A percentile compares a stretch with the other conserved stretches of the same genome.
Conservation (phyloP, 73 alveolate species). For the Paramecium sexaurelia region DNA sequence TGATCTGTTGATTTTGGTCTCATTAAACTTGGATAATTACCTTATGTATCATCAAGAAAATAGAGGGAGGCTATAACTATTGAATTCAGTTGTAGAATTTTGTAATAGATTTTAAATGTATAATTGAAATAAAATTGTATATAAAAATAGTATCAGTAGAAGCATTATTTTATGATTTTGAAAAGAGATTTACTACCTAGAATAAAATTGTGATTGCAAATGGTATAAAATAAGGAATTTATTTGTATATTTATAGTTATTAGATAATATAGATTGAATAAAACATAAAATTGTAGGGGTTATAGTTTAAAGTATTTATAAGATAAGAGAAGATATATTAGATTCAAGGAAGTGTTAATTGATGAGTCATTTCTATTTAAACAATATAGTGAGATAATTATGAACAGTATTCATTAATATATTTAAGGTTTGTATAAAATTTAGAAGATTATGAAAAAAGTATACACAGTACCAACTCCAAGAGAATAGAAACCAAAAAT, state of each 20-base stretch:
- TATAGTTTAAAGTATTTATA: too few relatives aligned
- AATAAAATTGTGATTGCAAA: not conserved
- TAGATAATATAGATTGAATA: not conserved
- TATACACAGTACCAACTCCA: slow-evolving; percentile 10
- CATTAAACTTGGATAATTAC: too few relatives aligned
- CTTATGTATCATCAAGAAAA: not conserved
- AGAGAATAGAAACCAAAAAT: not conserved
- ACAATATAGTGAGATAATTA: not conserved
- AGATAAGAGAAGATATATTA: not conserved
- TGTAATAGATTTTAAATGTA: not conserved
- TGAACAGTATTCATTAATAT: not conserved
- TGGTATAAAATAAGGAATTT: not conserved
- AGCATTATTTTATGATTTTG: not conserved
- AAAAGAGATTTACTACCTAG: too few relatives aligned
- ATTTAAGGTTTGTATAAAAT: slow-evolving; percentile 10
- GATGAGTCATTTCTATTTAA: not conserved
- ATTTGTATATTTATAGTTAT: not conserved
- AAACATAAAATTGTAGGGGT: not conserved
- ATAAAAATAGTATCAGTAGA: not conserved
- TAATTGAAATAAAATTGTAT: not conserved
- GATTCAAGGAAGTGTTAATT: not conserved
- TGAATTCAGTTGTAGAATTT: not conserved
- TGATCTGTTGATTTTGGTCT: too few relatives aligned
- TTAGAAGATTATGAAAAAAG: not conserved
- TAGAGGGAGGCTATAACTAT: not conserved